These are phyloP conservation scores for Globisporangium viniferum DNA, from an alignment of 352 stramenopile species.

Conservation along the genomic window DNA sequence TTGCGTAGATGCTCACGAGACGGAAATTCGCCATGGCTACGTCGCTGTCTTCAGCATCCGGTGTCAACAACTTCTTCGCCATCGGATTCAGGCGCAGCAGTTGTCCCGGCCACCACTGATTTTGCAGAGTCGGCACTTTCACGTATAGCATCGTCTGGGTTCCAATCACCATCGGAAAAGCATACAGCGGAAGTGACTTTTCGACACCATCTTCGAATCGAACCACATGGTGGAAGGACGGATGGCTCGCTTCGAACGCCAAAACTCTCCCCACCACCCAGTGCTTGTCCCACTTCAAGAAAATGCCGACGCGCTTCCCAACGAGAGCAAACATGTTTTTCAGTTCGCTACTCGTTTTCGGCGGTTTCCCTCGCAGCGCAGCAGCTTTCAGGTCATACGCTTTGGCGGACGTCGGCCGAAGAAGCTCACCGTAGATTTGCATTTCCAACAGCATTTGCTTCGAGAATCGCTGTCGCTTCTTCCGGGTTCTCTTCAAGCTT, in stretches of 20 bases:
- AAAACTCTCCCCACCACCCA: constrained; percentile 74
- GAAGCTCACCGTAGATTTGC: constrained; percentile 66
- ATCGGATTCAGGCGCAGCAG: constrained; percentile 64
- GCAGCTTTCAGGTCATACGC: constrained; percentile 43
- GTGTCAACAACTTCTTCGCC: constrained; percentile 43
- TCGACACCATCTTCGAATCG: constrained; percentile 71
- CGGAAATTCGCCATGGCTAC: constrained; percentile 38
- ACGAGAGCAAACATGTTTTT: constrained; percentile 58
- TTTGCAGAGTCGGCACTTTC: constrained; percentile 52
- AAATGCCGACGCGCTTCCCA: constrained; percentile 62
- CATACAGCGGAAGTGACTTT: constrained; percentile 58
- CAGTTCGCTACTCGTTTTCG: constrained; percentile 41
- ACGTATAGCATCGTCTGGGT: constrained; percentile 68
- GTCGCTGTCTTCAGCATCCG: constrained; percentile 28
- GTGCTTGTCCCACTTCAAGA: constrained; percentile 73
- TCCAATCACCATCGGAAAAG: constrained; percentile 64
- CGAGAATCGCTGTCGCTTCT: constrained; percentile 75
- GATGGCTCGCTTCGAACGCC: constrained; percentile 49
- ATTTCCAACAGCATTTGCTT: constrained; percentile 87
- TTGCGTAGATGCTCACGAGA: constrained; percentile 61
- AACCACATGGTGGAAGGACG: constrained; percentile 54
- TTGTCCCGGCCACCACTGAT: constrained; percentile 76
- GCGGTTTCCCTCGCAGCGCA: constrained; percentile 45
- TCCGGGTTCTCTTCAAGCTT: constrained; percentile 71
- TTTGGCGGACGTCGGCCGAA: constrained; percentile 67